Base-by-base conservation (phyloP, 108 stramenopile genomes). In the Nitzschia sp. region DNA sequence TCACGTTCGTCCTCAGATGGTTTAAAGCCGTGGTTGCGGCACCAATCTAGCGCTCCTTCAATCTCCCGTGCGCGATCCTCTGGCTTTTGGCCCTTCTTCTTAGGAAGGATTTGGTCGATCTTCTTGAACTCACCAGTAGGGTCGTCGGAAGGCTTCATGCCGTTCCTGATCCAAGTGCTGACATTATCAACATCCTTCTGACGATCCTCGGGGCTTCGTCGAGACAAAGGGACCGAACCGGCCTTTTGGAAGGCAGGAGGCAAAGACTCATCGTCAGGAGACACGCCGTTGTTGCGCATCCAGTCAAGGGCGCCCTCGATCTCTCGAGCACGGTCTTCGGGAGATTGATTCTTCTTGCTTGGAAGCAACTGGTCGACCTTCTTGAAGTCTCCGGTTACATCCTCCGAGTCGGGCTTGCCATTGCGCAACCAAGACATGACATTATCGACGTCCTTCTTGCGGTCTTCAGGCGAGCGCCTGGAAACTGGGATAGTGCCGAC, bases 31-130 rank as follows among this genome's bases (percentile, higher is more conserved):
- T 65, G 48, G 21, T 51, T 56, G 27, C 74, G 46, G 17, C 66
- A 53, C 63, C 74, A 81, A 26, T 63, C 48, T 4, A 81, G 45
- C 11, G 80, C 80, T 38, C 71, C 62, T 25, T 73, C 81, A 26
- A 82, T 57, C 25, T 76, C 81, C 33, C 45, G 62, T 13, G 76
- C 78, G 34, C 79, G 66, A 5, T 70, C 57, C 26, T 73, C 27
- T 0, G 69, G 57, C 15, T 45, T 55, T 29, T 68, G 56, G 0
- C 46, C 45, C n/a, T 62, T 61, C 42, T 62, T 59, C 8, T 60
- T 19, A 8, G 80, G 80, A 34, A 68, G 19, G 11, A 70, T 27
- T 23, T 70, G 68, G 31, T 59, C 68, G 34, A 67, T 61, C 18
- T 48, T 59, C 25, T 61, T 47, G 47, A 75, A 75, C 4, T 59